Percentiles rank a stretch among this genome's conserved stretches.
phyloP scores from a whole-genome alignment of 495 filamentous ascomycete species.

The Recurvomyces mirabilis region DNA sequence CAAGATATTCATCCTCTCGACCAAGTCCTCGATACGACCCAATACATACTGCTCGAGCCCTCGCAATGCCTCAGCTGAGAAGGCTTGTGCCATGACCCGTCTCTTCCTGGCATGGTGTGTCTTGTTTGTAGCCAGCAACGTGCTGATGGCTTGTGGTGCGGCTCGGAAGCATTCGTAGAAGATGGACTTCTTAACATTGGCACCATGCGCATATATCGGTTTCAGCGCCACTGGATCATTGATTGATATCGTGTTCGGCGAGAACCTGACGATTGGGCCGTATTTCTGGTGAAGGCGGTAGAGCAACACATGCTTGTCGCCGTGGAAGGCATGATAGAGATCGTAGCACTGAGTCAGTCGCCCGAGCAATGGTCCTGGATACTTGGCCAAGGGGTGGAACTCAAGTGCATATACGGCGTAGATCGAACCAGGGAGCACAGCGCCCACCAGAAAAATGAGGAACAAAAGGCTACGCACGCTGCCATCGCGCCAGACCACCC shows the following conservation, averaged over 20 bases:
- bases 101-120: slow-evolving; percentile 50
- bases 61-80: slow-evolving; percentile 34
- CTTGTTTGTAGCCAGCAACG: slow-evolving; percentile 50
- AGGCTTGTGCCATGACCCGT: slow-evolving; percentile 51
- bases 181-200: slow-evolving; percentile 52
- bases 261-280: slow-evolving; percentile 44
- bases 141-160: slow-evolving; percentile 43
- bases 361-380: slow-evolving; percentile 51
- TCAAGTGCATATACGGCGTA: slow-evolving; percentile 40
- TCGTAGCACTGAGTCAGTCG: slow-evolving; percentile 46
- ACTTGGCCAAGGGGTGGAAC: slow-evolving; percentile 56
- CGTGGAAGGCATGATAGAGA: slow-evolving; percentile 46
- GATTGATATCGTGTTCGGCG: slow-evolving; percentile 50
- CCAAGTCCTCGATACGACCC: slow-evolving; percentile 1
- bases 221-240: slow-evolving; percentile 47
- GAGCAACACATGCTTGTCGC: slow-evolving; percentile 51
- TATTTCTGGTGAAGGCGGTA: slow-evolving; percentile 24
- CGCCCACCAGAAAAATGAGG: no score
- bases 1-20: background rate
- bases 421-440: no score
- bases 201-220: slow-evolving; percentile 48
- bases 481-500: no score
- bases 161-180: slow-evolving; percentile 55
- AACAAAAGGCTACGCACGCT: no score
- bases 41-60: slow-evolving; percentile 24